Percentiles rank a stretch among this genome's conserved stretches.
phyloP scores from a whole-genome alignment of 179 eudicot species.

The Vitellaria paradoxa region DNA sequence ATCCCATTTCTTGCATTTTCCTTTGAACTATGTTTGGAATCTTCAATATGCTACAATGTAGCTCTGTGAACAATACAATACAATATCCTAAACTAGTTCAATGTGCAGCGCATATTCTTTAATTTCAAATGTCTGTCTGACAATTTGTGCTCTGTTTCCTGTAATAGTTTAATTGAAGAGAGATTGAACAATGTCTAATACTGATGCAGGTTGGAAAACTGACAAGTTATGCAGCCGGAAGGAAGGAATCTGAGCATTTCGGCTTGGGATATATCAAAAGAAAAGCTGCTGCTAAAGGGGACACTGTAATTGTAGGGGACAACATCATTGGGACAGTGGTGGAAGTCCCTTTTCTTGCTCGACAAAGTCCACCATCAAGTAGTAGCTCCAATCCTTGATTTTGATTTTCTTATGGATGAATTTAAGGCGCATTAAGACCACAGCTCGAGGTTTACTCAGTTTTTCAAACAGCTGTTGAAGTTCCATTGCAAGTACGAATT shows the following conservation, averaged over 20 bases:
- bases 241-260: slow-evolving; percentile 40
- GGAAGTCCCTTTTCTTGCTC: slow-evolving; percentile 61
- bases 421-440: not conserved
- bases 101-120: not conserved
- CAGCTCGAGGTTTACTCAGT: not conserved
- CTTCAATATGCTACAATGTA: not conserved
- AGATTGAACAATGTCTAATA: not conserved
- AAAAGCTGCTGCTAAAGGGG: slow-evolving; percentile 50
- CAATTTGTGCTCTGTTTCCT: not conserved
- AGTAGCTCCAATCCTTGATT: slow-evolving; percentile 14
- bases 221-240: slow-evolving; percentile 57
- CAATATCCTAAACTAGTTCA: not conserved
- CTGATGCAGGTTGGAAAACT: slow-evolving; percentile 57
- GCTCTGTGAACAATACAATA: no score
- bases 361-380: slow-evolving; percentile 28
- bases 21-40: not conserved
- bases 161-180: not conserved
- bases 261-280: slow-evolving; percentile 65
- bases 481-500: not conserved
- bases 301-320: slow-evolving; percentile 48
- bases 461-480: not conserved
- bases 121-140: not conserved
- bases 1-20: not conserved
- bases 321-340: slow-evolving; percentile 43
- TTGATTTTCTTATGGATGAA: not conserved